A percentile compares a stretch with the other conserved stretches of the same genome.
phyloP scores from a whole-genome alignment of 306 rosid species.

The Dalbergia cochinchinensis region DNA sequence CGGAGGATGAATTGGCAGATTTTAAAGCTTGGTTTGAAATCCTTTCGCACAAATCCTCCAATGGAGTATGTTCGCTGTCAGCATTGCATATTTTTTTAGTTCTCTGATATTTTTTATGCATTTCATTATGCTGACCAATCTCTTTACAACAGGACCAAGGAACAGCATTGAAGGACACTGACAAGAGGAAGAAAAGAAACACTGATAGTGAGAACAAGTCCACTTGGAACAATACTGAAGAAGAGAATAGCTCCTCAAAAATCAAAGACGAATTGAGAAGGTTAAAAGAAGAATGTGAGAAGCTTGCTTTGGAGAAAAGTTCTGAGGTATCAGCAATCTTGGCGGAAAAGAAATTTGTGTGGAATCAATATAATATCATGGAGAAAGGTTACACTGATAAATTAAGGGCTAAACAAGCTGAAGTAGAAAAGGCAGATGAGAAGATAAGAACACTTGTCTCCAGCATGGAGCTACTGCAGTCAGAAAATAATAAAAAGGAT shows the following conservation, averaged over 20 bases:
- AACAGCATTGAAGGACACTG: conserved; percentile 30
- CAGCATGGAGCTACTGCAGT: conserved; percentile 69
- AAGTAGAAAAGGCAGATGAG: conserved; percentile 64
- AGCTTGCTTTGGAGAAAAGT: conserved; percentile 63
- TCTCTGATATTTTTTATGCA: conserved; percentile 44
- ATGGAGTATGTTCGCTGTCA: conserved; percentile 58
- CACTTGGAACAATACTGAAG: conserved; percentile 33
- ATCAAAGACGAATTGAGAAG: conserved; percentile 55
- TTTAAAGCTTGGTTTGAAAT: conserved; percentile 61
- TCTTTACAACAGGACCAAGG: conserved; percentile 55
- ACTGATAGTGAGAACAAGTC: conserved; percentile 43
- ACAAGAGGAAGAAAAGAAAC: conserved; percentile 42
- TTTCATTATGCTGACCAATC: conserved; percentile 39
- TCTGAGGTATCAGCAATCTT: conserved; percentile 68
- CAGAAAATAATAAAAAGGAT: conserved; percentile 67
- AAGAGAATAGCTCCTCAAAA: conserved; percentile 40
- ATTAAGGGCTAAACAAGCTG: conserved; percentile 60
- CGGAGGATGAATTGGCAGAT: conserved; percentile 70
- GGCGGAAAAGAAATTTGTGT: conserved; percentile 81
- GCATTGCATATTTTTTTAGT: conserved; percentile 22
- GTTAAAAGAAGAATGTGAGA: conserved; percentile 64
- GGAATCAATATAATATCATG: conserved; percentile 82
- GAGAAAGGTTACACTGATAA: conserved; percentile 62
- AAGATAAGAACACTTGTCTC: conserved; percentile 62
- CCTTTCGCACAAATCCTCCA: conserved; percentile 44